phyloP scores from a whole-genome alignment of 23 red algal species.

The Gracilaria domingensis region DNA sequence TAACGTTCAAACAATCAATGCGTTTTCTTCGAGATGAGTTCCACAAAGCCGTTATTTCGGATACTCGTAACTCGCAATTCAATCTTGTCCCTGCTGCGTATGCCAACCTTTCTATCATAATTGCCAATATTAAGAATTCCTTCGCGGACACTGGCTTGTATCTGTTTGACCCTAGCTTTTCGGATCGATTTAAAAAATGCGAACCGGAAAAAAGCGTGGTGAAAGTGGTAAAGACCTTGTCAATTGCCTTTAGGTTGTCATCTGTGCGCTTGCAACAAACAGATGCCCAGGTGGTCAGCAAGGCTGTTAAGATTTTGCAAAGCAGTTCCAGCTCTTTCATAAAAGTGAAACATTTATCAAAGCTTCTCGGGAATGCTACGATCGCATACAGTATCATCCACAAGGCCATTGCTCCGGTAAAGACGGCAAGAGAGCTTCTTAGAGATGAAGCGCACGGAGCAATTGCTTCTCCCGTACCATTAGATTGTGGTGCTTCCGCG shows the following conservation, averaged over 20 bases:
- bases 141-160: slow-evolving; percentile 27
- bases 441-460: too few species aligned
- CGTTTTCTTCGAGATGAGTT: slow-evolving; percentile 18
- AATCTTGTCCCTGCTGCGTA: background rate
- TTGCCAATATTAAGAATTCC: background rate
- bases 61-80: slow-evolving; percentile 23
- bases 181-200: slow-evolving; percentile 3
- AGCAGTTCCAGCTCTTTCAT: too few species aligned
- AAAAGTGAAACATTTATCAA: too few species aligned
- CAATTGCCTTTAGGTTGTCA: background rate
- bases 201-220: background rate
- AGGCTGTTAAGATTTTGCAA: too few species aligned
- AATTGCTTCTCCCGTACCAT: too few species aligned
- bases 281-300: background rate
- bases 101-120: background rate
- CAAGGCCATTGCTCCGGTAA: too few species aligned
- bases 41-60: background rate
- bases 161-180: slow-evolving; percentile 8
- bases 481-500: too few species aligned
- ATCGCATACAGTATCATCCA: too few species aligned
- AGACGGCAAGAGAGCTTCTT: too few species aligned
- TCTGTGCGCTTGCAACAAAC: background rate
- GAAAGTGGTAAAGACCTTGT: background rate
- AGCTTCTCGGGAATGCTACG: too few species aligned
- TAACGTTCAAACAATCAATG: slow-evolving; percentile 30